Base-by-base conservation (phyloP, 495 filamentous ascomycete species). In the Tuber calosporum region DNA sequence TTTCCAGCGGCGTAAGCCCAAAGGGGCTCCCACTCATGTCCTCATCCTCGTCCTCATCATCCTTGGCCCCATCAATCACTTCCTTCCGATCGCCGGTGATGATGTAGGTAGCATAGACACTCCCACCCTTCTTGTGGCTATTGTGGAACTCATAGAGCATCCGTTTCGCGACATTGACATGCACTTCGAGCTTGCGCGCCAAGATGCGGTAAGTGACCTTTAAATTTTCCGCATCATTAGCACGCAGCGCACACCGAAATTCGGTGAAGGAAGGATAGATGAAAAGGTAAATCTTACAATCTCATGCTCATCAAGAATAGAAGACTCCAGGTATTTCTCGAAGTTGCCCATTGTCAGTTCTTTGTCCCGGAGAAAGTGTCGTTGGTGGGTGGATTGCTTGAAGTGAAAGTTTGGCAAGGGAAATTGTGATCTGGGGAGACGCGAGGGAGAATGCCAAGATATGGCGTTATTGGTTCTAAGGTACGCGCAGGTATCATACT, bases 71-170 rank as follows among this genome's bases (percentile, higher is more conserved):
- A 68, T 85, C 86, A 39, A 69, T 74, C 36, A 66, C 5, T 37
- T 38, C 74, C 48, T 80, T 83, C 48, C 84, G 86, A 53, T 84
- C 81, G 34, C 95, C 95, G 71, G 90, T 89, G 37, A 98, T 80
- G 67, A 98, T 83, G 81, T 97, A 99, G 26, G 93, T 97, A 71
- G 95, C 94, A 83, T 94, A 89, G 53, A 98, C 86, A 45, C 86
- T 87, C 19, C 87, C 86, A 15, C 72, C 70, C 0, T 92, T 88
- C 66, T 88, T 91, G 81, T 90, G 93, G 42, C 84, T 85, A 83
- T 94, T 97, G 82, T 97, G 87, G 78, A 97, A 98, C 20, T 97
- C 94, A 82, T 89, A 96, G 1, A 99, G 89, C 86, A 97, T 94
- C 78, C 93, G 88, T 83, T 97, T 97, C 4, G 93, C 93, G 22